Evolutionary conservation across 139 green algal genomes (phyloP).

Genomic region (Trebouxia sp.): DNA sequence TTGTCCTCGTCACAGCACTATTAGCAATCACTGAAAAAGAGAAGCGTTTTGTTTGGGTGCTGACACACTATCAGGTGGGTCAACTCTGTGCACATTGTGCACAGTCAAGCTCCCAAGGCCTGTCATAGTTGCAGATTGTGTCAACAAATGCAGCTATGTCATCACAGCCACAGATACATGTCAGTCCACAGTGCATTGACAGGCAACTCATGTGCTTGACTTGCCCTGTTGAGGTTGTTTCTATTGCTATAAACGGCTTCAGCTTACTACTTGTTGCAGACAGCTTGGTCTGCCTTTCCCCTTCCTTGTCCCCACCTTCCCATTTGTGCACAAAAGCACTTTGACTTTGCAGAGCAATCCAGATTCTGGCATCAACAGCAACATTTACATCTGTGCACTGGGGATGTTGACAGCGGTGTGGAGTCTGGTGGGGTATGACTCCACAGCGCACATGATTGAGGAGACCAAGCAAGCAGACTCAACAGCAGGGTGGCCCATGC

Average conservation of each 20-base stretch:
- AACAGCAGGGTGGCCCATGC: not conserved
- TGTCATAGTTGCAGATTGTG: not conserved
- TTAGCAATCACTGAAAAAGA: not conserved
- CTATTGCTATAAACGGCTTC: too few species aligned
- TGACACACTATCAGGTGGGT: not conserved
- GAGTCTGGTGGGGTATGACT: slow-evolving; percentile 9
- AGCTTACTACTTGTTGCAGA: too few species aligned
- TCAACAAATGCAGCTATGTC: not conserved
- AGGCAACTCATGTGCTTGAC: too few species aligned
- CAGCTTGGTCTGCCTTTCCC: too few species aligned
- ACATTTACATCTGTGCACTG: not conserved
- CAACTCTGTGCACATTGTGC: not conserved
- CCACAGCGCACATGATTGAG: slow-evolving; percentile 6
- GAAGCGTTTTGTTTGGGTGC: not conserved
- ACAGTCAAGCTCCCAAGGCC: not conserved
- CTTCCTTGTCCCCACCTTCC: not conserved
- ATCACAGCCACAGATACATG: too few species aligned
- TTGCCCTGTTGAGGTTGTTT: too few species aligned
- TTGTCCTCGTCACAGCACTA: not conserved
- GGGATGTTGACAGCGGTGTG: not conserved
- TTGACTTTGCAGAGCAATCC: not conserved
- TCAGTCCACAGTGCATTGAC: too few species aligned
- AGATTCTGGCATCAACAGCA: not conserved
- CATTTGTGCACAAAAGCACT: not conserved
- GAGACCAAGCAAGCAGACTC: not conserved